Base-by-base conservation (phyloP, 148 eudicot genomes). In the Vaccinium macrocarpon region DNA sequence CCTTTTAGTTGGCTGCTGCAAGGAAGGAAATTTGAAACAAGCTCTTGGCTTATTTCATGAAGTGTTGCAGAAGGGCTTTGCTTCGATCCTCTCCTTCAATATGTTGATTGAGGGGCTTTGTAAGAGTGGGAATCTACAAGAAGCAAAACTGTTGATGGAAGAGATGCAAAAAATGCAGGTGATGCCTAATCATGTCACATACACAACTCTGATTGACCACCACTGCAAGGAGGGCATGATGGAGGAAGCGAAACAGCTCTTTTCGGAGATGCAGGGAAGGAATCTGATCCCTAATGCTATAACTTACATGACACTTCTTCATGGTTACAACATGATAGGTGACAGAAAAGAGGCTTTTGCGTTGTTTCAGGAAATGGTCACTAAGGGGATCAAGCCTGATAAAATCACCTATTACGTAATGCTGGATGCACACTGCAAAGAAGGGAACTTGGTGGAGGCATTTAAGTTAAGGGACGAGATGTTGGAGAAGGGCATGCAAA, bases 51-150 rank as follows among this genome's bases (percentile, higher is more conserved):
- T 96, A 16, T 93, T 88, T 87, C 87, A 91, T 35, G 91, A 88
- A 81, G 91, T 93, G 94, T 62, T 50, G 79, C 68, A 87, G 66
- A 90, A 88, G 80, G 94, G 95, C 35, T 51, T 92, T 84, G 92
- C 92, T 87, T 92, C 98, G 15, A 86, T 85, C 29, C 91, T 83
- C 79, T 90, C 93, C 55, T 92, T 86, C 85, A 96, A 96, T 61
- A 94, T 88, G 50, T 88, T 96, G 79, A 91, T 96, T 78, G 93
- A 88, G 84, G 93, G 94, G 81, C 88, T 87, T 80, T 94, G 98
- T 87, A 92, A 93, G 88, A 84, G 59, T 48, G 91, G 91, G 79
- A 86, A 86, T 35, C 82, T 92, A 71, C 79, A 29, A 59, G 95
- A 92, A 91, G 98, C 98, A 70, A 83, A 87, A 21, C 82, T 82